Base-by-base conservation (phyloP, 345 rosid species). In the Pistacia atlantica region DNA sequence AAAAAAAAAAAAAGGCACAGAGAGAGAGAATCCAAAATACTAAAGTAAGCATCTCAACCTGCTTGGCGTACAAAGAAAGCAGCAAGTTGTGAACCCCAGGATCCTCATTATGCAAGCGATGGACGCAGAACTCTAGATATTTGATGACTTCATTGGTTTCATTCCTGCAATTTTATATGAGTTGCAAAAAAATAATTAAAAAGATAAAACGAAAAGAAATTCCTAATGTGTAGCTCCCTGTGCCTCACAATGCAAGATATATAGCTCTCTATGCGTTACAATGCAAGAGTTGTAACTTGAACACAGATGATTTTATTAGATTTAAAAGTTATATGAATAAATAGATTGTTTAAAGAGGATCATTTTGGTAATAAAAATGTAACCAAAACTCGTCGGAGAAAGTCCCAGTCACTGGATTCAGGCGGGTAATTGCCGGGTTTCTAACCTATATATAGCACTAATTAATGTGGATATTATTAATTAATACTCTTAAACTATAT, bases 131-230 rank as follows among this genome's bases (percentile, higher is more conserved):
- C 78, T 96, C 98, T 79, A 96, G 83, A 82, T 92, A 96, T 85
- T 93, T 96, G 76, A 96, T 92, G 72, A 96, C 98, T 90, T 95
- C 98, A 79, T 96, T 98, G 69, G 98, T 93, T 89, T 96, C 99
- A 75, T 96, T 96, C 89, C 99, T 96, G 92, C 83, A 88, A 52
- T 75, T 82, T 63, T 45, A 48, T 67, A 48, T 67, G 25, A 61
- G 71, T 49, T 49, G 45, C 74, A 22, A 13, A 17, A 65, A 17
- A 42, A 48, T 60, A 31, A 57, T 31, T 8, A 52, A 54, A 73
- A 77, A 59, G 67, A 28, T 45, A 68, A 67, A 77, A 57, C 61
- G 12, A 31, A 51, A 54, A 68, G 11, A 38, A 64, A 52, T 28
- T n/a, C 25, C 38, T 62, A 12, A 68, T 72, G 58, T 70, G 49